Conservation (phyloP, 2,329 filamentous ascomycete species). For the Colletotrichum sansevieriae region DNA sequence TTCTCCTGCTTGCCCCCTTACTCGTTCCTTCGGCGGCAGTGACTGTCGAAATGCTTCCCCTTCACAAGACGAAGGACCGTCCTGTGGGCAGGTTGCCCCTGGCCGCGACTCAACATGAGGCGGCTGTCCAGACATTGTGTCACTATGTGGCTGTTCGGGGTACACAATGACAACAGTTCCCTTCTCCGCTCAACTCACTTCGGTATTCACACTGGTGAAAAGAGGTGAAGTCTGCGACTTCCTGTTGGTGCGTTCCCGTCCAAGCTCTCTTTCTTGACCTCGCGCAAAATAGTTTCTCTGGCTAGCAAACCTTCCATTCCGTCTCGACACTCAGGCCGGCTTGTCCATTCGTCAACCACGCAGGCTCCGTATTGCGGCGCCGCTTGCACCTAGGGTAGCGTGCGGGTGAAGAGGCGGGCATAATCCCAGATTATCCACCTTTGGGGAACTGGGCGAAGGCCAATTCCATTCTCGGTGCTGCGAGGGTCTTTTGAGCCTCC, state of each 20-base stretch:
- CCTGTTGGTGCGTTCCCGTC: slow-evolving; percentile 31
- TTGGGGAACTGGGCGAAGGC: background rate
- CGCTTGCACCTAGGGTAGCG: slow-evolving; percentile 3
- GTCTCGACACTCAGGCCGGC: slow-evolving; percentile 11
- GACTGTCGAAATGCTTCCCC: background rate
- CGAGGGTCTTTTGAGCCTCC: background rate
- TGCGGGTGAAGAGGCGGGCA: background rate
- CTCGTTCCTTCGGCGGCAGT: background rate
- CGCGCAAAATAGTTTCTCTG: background rate
- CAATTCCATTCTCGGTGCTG: background rate
- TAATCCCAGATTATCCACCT: slow-evolving; percentile 7
- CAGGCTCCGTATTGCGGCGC: slow-evolving; percentile 10
- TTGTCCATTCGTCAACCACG: slow-evolving; percentile 17
- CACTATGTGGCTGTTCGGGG: background rate
- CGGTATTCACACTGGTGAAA: slow-evolving; percentile 3
- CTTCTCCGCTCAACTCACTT: background rate
- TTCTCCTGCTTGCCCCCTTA: background rate
- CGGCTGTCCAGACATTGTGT: too few species aligned
- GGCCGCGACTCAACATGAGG: too few species aligned
- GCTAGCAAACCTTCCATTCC: slow-evolving; percentile 21
- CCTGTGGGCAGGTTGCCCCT: too few species aligned
- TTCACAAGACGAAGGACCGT: background rate
- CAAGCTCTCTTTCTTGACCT: slow-evolving; percentile 10
- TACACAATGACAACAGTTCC: slow-evolving; percentile 9
- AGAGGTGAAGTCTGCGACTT: slow-evolving; percentile 1